Evolutionary conservation across 306 rosid genomes (phyloP), one percentile per base, ranked within the genome.

Genomic region (Trichosanthes cucumerina): DNA sequence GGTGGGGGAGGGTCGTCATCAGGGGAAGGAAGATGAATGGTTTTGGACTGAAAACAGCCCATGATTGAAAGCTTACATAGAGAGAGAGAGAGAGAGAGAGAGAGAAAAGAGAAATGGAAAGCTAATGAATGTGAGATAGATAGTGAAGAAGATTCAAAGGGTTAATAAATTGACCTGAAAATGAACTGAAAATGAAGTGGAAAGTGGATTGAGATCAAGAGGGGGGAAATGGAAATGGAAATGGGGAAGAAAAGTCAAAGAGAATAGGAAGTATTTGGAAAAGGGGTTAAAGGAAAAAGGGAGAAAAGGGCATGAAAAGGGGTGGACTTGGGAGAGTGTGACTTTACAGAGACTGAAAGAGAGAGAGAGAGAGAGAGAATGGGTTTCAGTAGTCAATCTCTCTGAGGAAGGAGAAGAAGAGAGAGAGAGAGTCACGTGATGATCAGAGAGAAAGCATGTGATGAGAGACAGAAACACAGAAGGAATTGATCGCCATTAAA

Each of bases 1-100:
- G 84, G 76, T 39, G 74, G 62, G 39, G 87, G 82, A 82, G 85
- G 83, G 78, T 76, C 77, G 24, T 73, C 64, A 0, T 81, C 85
- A 19, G 85, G 81, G 77, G 85, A 85, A 52, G 85, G 77, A 31
- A 81, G 83, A 78, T 60, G 77, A 10, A 80, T 15, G 62, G 83
- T 85, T 85, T 85, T 85, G 87, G 87, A 84, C 85, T 84, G 87
- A 73, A 84, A 76, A 80, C 87, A 84, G 85, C 87, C 87, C 87
- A 84, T 84, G 83, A 81, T 11, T 59, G 81, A 71, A 58, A 54
- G 66, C 59, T 69, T 59, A 76, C 47, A 62, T 39, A 81, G 74
- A 65, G 63, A 33, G 56, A 36, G 38, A 39, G 2, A 68, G 75
- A 41, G 11, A 59, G 0, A 12, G n/a, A n/a, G n/a, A n/a, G n/a